phyloP scores from a whole-genome alignment of 352 stramenopile species.

The Pythium utonaiense region DNA sequence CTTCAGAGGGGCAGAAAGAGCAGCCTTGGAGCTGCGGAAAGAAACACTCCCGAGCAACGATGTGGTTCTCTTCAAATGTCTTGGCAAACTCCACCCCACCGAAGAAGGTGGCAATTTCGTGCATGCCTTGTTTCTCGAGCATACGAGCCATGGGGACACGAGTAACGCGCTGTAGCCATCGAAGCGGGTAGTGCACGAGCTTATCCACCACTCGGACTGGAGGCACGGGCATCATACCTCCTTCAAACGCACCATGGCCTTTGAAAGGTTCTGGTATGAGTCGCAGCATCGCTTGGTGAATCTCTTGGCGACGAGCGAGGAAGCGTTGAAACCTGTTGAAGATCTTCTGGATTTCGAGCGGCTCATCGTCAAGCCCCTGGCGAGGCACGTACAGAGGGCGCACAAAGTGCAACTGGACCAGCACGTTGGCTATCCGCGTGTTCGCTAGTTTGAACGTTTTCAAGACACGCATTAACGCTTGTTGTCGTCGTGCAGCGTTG shows the following conservation, averaged over 20 bases:
- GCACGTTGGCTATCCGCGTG: conserved; percentile 57
- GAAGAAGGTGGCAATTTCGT: conserved; percentile 49
- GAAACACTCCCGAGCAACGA: conserved; percentile 40
- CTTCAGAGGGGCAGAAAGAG: conserved; percentile 60
- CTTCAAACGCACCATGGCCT: conserved; percentile 29
- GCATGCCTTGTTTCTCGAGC: conserved; percentile 48
- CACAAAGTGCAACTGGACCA: conserved; percentile 68
- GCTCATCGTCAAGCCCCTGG: conserved; percentile 46
- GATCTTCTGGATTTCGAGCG: conserved; percentile 53
- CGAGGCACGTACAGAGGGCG: conserved; percentile 44
- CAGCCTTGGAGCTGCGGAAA: conserved; percentile 59
- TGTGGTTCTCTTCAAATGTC: conserved; percentile 65
- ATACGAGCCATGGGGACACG: conserved; percentile 44
- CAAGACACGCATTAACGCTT: conserved; percentile 44
- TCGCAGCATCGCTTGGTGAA: conserved; percentile 43
- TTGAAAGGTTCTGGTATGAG: conserved; percentile 55
- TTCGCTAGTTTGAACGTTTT: conserved; percentile 59
- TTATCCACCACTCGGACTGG: conserved; percentile 56
- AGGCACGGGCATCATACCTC: conserved; percentile 46
- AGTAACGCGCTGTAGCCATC: conserved; percentile 47
- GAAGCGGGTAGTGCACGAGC: conserved; percentile 60
- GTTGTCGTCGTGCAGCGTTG: conserved; percentile 54
- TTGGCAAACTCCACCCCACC: conserved; percentile 63
- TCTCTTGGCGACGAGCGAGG: conserved; percentile 45
- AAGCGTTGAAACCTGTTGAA: conserved; percentile 53